Percentiles rank a stretch among this genome's conserved stretches.
Conservation (phyloP, 106 monocot species). For the Allium sativum region DNA sequence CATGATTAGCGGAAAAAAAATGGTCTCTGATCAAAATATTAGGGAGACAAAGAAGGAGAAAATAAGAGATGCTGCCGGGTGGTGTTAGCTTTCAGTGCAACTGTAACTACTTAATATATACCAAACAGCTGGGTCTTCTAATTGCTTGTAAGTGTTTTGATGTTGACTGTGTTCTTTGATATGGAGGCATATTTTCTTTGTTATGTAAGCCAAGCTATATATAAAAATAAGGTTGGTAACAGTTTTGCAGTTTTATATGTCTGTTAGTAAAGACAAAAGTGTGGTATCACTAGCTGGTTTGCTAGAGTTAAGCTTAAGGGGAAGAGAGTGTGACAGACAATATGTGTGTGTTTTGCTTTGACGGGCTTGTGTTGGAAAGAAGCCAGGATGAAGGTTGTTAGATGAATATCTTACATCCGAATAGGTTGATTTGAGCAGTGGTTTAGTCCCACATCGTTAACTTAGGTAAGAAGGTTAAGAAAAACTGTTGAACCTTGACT, state of each 20-base stretch:
- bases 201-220: background rate
- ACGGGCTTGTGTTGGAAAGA: too few species aligned
- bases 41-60: slow-evolving; percentile 10
- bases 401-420: too few species aligned
- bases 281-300: background rate
- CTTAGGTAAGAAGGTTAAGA: too few species aligned
- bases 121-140: background rate
- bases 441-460: too few species aligned
- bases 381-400: too few species aligned
- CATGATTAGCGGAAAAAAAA: background rate
- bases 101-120: background rate
- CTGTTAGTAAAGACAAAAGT: background rate
- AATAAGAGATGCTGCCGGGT: slow-evolving; percentile 7
- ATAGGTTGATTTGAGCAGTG: too few species aligned
- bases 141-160: background rate
- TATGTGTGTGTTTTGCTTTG: too few species aligned
- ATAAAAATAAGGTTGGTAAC: background rate
- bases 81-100: slow-evolving; percentile 8
- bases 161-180: slow-evolving; percentile 4
- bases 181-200: slow-evolving; percentile 11
- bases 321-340: too few species aligned
- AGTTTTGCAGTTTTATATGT: background rate
- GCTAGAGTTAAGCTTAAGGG: too few species aligned
- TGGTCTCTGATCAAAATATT: too few species aligned
- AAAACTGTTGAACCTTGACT: too few species aligned